phyloP scores from a whole-genome alignment of 345 rosid species.

The Murraya paniculata region DNA sequence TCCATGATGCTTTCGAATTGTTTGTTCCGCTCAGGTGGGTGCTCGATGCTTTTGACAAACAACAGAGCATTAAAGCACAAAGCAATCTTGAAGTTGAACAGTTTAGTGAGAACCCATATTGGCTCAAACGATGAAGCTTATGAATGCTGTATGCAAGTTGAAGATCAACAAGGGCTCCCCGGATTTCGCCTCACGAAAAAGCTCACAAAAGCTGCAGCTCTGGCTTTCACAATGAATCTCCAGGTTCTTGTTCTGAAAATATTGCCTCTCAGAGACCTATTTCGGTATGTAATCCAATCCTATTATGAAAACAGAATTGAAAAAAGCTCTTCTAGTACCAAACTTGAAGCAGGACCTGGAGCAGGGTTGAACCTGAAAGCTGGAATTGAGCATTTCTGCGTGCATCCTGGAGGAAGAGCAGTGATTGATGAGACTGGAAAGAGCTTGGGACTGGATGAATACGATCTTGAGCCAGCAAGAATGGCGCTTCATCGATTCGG shows the following conservation, averaged over 20 bases:
- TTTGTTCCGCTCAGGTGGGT: constrained; percentile 69
- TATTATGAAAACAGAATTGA: constrained; percentile 15
- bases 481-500: constrained; percentile 83
- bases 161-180: constrained; percentile 47
- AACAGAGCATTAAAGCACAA: constrained; percentile 31
- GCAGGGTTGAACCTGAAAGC: constrained; percentile 52
- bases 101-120: constrained; percentile 45
- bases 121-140: constrained; percentile 66
- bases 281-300: constrained; percentile 26
- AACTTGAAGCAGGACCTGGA: constrained; percentile 12
- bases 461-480: constrained; percentile 71
- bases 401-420: constrained; percentile 87
- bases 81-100: constrained; percentile 50
- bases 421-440: constrained; percentile 68
- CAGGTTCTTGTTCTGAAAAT: constrained; percentile 53
- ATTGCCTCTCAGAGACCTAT: constrained; percentile 44
- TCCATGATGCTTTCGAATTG: constrained; percentile 81
- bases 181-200: constrained; percentile 53
- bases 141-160: constrained; percentile 56
- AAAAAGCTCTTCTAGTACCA: background rate
- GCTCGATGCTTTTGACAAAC: constrained; percentile 72
- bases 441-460: constrained; percentile 47
- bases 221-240: constrained; percentile 56
- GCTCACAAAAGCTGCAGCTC: constrained; percentile 52
- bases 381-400: constrained; percentile 78